Conservation (phyloP, 176 grass and related monocot genomes). For the Cenchrus americanus region DNA sequence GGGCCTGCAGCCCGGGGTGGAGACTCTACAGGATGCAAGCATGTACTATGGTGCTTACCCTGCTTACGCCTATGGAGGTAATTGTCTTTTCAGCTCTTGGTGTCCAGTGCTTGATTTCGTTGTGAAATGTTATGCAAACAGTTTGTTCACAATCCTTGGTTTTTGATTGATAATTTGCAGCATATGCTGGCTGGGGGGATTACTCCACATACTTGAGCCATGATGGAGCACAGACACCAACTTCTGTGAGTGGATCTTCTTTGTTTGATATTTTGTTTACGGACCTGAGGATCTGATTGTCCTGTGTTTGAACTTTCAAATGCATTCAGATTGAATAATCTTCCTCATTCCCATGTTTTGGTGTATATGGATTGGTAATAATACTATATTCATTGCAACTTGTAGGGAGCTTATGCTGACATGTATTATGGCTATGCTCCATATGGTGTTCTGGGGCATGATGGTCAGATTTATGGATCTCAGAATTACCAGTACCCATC, state of each 20-base stretch:
- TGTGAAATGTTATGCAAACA: background rate
- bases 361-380: background rate
- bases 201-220: conserved; percentile 48
- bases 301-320: background rate
- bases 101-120: background rate
- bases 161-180: conserved; percentile 34
- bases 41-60: conserved; percentile 60
- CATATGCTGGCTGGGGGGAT: conserved; percentile 65
- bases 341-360: background rate
- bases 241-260: conserved; percentile 40
- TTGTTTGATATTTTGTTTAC: background rate
- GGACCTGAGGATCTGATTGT: background rate
- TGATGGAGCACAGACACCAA: conserved; percentile 49
- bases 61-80: conserved; percentile 62
- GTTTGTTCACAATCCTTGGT: background rate
- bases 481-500: conserved; percentile 64
- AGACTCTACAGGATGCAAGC: conserved; percentile 45
- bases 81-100: background rate
- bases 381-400: conserved; percentile 17
- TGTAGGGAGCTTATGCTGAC: conserved; percentile 67
- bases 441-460: conserved; percentile 53
- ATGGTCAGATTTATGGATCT: conserved; percentile 60
- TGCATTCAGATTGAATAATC: background rate
- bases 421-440: conserved; percentile 65
- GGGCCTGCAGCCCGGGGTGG: conserved; percentile 19